Evolutionary conservation across 2,329 filamentous ascomycete species (phyloP).

Genomic region (Keithomyces neogunnii): DNA sequence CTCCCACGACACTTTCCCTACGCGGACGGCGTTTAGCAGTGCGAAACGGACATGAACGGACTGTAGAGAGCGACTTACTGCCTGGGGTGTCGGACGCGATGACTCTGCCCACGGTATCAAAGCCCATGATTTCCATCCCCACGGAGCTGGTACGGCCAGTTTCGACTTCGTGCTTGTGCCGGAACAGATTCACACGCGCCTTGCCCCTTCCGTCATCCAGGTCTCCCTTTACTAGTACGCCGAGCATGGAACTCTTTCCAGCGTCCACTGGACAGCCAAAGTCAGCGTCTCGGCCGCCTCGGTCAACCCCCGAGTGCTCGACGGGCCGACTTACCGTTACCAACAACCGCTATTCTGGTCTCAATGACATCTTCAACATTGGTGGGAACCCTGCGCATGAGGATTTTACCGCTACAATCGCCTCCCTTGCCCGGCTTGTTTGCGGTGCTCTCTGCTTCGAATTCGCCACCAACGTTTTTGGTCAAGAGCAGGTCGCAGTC

Average conservation of each 20-base stretch:
- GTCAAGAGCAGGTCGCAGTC: conserved; percentile 79
- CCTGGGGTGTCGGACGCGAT: conserved; percentile 75
- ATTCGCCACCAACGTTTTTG: conserved; percentile 74
- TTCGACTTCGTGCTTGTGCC: conserved; percentile 97
- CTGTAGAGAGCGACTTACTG: conserved; percentile 43
- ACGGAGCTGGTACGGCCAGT: conserved; percentile 92
- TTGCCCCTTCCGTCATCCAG: conserved; percentile 92
- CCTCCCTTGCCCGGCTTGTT: conserved; percentile 55
- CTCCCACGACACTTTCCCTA: conserved; percentile 76
- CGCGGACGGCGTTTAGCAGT: background rate
- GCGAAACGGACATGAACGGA: too few relatives aligned
- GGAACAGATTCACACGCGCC: conserved; percentile 89
- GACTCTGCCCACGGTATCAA: conserved; percentile 78
- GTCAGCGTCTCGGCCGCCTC: background rate
- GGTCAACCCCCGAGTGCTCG: too few relatives aligned
- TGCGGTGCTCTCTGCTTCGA: conserved; percentile 55
- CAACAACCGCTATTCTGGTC: conserved; percentile 91
- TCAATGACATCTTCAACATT: conserved; percentile 85
- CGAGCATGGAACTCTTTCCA: conserved; percentile 92
- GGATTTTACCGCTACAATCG: conserved; percentile 74
- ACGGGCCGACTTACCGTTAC: conserved; percentile 56
- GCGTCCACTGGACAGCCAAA: conserved; percentile 61
- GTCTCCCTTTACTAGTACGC: conserved; percentile 89
- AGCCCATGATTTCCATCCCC: conserved; percentile 98
- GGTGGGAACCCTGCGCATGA: conserved; percentile 67